phyloP scores from a whole-genome alignment of 192 early-diverging fungal genomes.

The Backusella psychrophila region DNA sequence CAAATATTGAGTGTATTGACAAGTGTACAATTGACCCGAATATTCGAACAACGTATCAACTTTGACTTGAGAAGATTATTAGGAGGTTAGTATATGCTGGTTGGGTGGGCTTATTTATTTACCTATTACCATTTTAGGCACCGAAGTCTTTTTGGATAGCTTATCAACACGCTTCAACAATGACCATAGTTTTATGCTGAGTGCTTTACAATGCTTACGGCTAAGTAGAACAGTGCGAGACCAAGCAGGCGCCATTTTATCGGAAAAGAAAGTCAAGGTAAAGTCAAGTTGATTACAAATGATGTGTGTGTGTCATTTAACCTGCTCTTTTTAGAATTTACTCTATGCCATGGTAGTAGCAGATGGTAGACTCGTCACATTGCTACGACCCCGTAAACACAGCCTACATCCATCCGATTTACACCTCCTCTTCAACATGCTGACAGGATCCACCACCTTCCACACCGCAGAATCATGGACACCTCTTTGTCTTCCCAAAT shows the following conservation, averaged over 20 bases:
- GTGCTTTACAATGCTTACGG: constrained; percentile 72
- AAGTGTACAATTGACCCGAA: constrained; percentile 70
- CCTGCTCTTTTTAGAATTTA: constrained; percentile 40
- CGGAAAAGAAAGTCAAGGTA: constrained; percentile 58
- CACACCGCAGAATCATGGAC: constrained; percentile 87
- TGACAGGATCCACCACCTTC: constrained; percentile 73
- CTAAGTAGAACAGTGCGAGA: constrained; percentile 67
- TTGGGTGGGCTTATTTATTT: neutral
- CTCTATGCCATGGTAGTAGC: constrained; percentile 81
- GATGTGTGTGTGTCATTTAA: neutral
- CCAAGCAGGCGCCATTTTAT: constrained; percentile 61
- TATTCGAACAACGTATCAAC: constrained; percentile 84
- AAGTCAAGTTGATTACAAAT: too few relatives aligned
- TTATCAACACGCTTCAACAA: constrained; percentile 66
- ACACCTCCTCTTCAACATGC: constrained; percentile 80
- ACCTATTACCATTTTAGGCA: constrained; percentile 39
- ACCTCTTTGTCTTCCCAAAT: constrained; percentile 90
- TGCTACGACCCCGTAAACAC: constrained; percentile 71
- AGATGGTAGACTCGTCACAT: constrained; percentile 71
- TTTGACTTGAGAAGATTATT: constrained; percentile 87
- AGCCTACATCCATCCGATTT: constrained; percentile 84
- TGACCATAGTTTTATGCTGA: constrained; percentile 73
- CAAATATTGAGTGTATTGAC: constrained; percentile 89
- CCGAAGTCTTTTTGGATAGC: constrained; percentile 81
- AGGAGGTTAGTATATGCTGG: constrained; percentile 42